Base-by-base conservation (phyloP, 192 early-diverging fungal species). In the Jimgerdemannia lactiflua region DNA sequence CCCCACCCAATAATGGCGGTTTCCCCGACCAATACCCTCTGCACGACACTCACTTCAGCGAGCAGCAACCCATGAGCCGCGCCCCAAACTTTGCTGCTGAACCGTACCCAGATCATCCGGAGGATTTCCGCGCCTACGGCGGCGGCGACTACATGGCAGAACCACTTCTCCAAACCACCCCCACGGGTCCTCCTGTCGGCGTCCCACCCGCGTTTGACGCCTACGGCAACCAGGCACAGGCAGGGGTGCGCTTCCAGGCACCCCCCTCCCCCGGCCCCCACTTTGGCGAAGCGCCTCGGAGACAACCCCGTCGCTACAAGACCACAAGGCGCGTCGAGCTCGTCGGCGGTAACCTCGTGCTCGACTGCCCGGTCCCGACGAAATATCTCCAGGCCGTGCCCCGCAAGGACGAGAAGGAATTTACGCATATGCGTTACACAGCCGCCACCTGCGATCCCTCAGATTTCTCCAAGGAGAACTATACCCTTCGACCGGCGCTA, bases 341-440 rank as follows among this genome's bases (percentile, higher is more conserved):
- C 71, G 92, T 88, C 6, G 78, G 87, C 0, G 92, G 92, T 64
- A 91, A 94, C 79, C 79, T 94, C 66, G 89, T 94, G 4, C 78
- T 94, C 6, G 92, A 94, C 80, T 89, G 90, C 70, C 90, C 89
- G 18, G 91, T 93, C 6, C 92, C 93, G 4, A 73, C 74, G 4
- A 83, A 85, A 39, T 86, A 91, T 42, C 80, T 93, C 19, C 71
- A 81, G 18, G 73, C 77, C 4, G 86, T 89, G 69, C 82, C 86
- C 68, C 72, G 81, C 40, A 84, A 85, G 69, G 83, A 89, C 0
- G 90, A 86, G 42, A 86, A 92, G 68, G 97, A 98, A 84, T 96
- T 96, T 70, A 95, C 95, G 17, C 91, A 97, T 77, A 90, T 97
- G 88, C 89, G 97, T 39, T 99, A 99, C 86, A 99, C 97, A 0